Percentiles rank a stretch among this genome's conserved stretches.
Conservation (phyloP, 2,329 filamentous ascomycete genomes). For the Mariannaea sp. region DNA sequence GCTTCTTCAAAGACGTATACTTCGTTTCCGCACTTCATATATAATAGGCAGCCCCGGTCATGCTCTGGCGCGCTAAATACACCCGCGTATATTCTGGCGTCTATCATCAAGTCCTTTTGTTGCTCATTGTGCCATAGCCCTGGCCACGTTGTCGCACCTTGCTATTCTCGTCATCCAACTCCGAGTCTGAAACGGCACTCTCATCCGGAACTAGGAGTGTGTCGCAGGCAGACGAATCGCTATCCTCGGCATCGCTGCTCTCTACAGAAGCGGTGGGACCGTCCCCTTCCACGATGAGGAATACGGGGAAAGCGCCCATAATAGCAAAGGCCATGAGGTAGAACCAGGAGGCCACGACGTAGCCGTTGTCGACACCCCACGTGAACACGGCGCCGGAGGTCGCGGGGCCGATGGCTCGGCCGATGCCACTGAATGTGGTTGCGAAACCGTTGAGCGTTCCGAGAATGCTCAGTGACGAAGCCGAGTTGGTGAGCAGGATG, state of each 20-base stretch:
- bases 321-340: slow-evolving; percentile 67
- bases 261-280: slow-evolving; percentile 56
- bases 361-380: slow-evolving; percentile 74
- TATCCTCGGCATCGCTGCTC: slow-evolving; percentile 41
- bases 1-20: background rate
- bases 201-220: slow-evolving; percentile 30
- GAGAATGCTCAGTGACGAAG: slow-evolving; percentile 71
- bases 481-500: slow-evolving; percentile 89
- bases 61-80: no score
- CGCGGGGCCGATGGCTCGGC: slow-evolving; percentile 78
- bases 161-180: slow-evolving; percentile 25
- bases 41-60: background rate
- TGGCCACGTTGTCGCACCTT: slow-evolving; percentile 13
- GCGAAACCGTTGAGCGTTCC: slow-evolving; percentile 92
- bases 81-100: no score
- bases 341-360: slow-evolving; percentile 83
- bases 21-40: slow-evolving; percentile 16
- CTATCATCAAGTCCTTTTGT: background rate
- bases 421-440: slow-evolving; percentile 80
- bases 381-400: slow-evolving; percentile 74
- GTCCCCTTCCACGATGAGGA: slow-evolving; percentile 74
- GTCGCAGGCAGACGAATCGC: slow-evolving; percentile 23
- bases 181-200: slow-evolving; percentile 28
- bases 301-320: slow-evolving; percentile 72
- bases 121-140: slow-evolving; percentile 32